Evolutionary conservation across 2,329 filamentous ascomycete species (phyloP).

Genomic region (Domatiomyces catenatus): DNA sequence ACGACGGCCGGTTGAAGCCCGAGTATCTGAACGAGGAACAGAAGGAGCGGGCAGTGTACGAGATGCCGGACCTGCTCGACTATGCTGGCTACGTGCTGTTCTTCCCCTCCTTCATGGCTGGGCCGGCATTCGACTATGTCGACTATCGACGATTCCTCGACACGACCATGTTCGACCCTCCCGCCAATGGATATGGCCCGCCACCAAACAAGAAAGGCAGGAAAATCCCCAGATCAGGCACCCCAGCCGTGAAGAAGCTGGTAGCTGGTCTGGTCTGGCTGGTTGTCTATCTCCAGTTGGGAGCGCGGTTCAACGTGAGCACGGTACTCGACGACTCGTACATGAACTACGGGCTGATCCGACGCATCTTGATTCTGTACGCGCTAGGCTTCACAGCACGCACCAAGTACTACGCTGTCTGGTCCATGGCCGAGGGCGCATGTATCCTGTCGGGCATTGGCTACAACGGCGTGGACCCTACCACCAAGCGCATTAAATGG

Average conservation of each 20-base stretch:
- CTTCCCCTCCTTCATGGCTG: slow-evolving; percentile 79
- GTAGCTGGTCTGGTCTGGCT: slow-evolving; percentile 64
- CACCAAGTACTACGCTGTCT: slow-evolving; percentile 93
- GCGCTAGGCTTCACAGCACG: slow-evolving; percentile 69
- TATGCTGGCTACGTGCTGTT: slow-evolving; percentile 86
- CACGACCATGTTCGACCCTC: slow-evolving; percentile 83
- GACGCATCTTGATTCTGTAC: slow-evolving; percentile 64
- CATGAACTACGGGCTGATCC: slow-evolving; percentile 51
- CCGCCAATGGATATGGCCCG: slow-evolving; percentile 54
- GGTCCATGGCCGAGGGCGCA: slow-evolving; percentile 81
- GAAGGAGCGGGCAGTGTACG: slow-evolving; percentile 59
- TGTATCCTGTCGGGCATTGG: slow-evolving; percentile 89
- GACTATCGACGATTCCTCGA: slow-evolving; percentile 90
- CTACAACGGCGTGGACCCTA: slow-evolving; percentile 80
- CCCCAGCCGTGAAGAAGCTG: slow-evolving; percentile 66
- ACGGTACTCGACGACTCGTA: slow-evolving; percentile 52
- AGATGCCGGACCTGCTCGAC: slow-evolving; percentile 63
- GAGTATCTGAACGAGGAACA: slow-evolving; percentile 74
- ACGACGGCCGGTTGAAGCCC: slow-evolving; percentile 69
- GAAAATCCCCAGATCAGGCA: slow-evolving; percentile 80
- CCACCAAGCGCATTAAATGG: slow-evolving; percentile 75
- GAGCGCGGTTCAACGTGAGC: slow-evolving; percentile 47
- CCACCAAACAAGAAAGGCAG: slow-evolving; percentile 78
- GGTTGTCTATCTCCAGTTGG: slow-evolving; percentile 57
- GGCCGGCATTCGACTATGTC: slow-evolving; percentile 84